phyloP scores from a whole-genome alignment of 164 flowering plant species.

The Aristolochia fimbriata region DNA sequence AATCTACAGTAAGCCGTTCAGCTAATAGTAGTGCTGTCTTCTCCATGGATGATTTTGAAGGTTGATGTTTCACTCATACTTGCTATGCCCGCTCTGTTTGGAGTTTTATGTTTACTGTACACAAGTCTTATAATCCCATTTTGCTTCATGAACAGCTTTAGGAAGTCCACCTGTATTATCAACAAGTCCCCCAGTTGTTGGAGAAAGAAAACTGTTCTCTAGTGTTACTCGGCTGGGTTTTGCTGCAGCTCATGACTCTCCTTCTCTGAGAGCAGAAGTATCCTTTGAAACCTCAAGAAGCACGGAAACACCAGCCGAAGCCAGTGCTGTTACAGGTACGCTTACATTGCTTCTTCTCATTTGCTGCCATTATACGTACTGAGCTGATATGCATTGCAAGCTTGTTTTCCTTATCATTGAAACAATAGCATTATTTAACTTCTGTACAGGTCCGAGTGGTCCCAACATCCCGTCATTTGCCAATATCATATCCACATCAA shows the following conservation, averaged over 20 bases:
- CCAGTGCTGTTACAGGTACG: constrained; percentile 14
- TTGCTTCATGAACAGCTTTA: constrained; percentile 36
- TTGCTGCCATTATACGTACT: too few species aligned
- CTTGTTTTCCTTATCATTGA: too few species aligned
- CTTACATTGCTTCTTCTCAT: background rate
- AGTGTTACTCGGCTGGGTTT: constrained; percentile 80
- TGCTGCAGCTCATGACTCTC: constrained; percentile 86
- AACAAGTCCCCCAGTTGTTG: constrained; percentile 49
- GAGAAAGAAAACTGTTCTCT: constrained; percentile 62
- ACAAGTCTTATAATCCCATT: background rate
- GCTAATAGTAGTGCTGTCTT: constrained; percentile 30
- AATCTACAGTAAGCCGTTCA: constrained; percentile 20
- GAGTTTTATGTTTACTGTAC: too few species aligned
- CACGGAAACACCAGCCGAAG: constrained; percentile 19
- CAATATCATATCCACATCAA: constrained; percentile 48
- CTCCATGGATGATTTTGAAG: constrained; percentile 92
- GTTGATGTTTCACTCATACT: constrained; percentile 4
- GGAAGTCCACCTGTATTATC: constrained; percentile 48
- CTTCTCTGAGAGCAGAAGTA: constrained; percentile 42
- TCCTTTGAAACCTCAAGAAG: constrained; percentile 13
- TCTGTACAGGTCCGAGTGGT: constrained; percentile 31
- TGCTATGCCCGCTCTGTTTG: too few species aligned
- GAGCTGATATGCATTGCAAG: too few species aligned
- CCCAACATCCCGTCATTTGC: constrained; percentile 51
- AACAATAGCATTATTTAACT: too few species aligned